A percentile compares a stretch with the other conserved stretches of the same genome.
Conservation (phyloP, 2,329 filamentous ascomycete genomes). For the Cryphonectria naterciae region DNA sequence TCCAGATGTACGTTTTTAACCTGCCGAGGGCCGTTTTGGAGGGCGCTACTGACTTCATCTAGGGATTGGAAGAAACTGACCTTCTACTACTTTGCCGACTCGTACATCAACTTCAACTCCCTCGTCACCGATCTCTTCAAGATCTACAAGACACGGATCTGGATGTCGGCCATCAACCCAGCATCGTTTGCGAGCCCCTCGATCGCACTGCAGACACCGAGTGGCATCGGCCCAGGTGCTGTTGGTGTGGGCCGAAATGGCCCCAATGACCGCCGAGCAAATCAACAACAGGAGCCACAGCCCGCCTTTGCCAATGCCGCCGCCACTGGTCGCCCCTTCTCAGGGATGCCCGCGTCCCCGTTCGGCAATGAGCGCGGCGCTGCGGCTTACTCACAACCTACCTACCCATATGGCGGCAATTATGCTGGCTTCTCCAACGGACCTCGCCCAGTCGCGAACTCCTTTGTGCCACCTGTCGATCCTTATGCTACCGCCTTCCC, state of each 20-base stretch:
- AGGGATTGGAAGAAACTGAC: constrained; percentile 99
- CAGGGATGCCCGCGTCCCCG: constrained; percentile 46
- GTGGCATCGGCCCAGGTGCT: constrained; percentile 67
- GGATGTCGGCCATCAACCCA: constrained; percentile 99
- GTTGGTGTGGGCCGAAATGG: constrained; percentile 60
- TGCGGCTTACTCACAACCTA: constrained; percentile 42
- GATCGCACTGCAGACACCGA: constrained; percentile 71
- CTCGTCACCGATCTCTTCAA: constrained; percentile 98
- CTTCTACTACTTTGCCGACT: constrained; percentile 97
- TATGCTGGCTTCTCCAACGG: constrained; percentile 50
- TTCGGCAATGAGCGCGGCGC: constrained; percentile 49
- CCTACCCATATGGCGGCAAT: constrained; percentile 46
- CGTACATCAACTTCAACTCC: constrained; percentile 99
- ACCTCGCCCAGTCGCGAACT: constrained; percentile 42
- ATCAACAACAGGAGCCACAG: constrained; percentile 47
- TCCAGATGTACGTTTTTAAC: constrained; percentile 81
- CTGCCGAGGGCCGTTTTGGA: not conserved
- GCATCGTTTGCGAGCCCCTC: constrained; percentile 87
- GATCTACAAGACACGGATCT: constrained; percentile 98
- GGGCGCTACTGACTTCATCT: constrained; percentile 24
- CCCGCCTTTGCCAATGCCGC: constrained; percentile 43
- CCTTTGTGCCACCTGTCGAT: constrained; percentile 49
- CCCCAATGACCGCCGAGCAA: constrained; percentile 53
- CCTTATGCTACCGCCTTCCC: constrained; percentile 47
- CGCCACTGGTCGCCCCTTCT: constrained; percentile 48